Percentiles rank a stretch among this genome's conserved stretches.
These are phyloP conservation scores for Fraxinus sp. DNA, from an alignment of 305 asterid genomes.

Conservation along the genomic window DNA sequence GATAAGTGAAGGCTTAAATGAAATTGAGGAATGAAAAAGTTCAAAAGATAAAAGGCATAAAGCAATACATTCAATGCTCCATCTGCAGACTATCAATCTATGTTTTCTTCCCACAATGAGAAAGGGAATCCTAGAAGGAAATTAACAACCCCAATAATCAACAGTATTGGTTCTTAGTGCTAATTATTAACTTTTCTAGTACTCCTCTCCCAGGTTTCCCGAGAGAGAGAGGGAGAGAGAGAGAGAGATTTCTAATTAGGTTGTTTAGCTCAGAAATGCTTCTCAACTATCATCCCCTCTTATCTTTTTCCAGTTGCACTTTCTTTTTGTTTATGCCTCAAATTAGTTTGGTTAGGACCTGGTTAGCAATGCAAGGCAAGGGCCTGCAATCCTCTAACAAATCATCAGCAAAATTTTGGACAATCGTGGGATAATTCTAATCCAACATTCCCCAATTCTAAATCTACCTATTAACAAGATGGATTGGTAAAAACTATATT, in stretches of 20 bases:
- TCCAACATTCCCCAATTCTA: not conserved
- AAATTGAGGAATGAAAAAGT: not conserved
- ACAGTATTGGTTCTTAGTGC: not conserved
- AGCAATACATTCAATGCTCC: not conserved
- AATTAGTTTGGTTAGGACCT: not conserved
- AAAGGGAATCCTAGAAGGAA: not conserved
- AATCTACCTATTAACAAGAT: not conserved
- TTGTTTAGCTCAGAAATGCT: not conserved
- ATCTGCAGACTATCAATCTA: not conserved
- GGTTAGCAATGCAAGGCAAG: not conserved
- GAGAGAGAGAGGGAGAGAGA: not conserved
- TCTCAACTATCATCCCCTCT: not conserved
- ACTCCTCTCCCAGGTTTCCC: not conserved
- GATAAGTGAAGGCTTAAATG: not conserved
- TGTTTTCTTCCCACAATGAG: not conserved
- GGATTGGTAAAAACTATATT: slow-evolving; percentile 7
- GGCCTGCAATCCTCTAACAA: not conserved
- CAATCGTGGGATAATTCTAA: not conserved
- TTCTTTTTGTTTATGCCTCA: not conserved
- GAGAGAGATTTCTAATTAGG: not conserved
- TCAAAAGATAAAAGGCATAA: not conserved
- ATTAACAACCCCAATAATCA: not conserved
- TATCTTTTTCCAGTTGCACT: not conserved
- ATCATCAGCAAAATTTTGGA: not conserved
- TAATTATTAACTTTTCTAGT: not conserved